phyloP scores from a whole-genome alignment of 1,284 basidiomycete genomes.

The Cutaneotrichosporon cyanovorans region DNA sequence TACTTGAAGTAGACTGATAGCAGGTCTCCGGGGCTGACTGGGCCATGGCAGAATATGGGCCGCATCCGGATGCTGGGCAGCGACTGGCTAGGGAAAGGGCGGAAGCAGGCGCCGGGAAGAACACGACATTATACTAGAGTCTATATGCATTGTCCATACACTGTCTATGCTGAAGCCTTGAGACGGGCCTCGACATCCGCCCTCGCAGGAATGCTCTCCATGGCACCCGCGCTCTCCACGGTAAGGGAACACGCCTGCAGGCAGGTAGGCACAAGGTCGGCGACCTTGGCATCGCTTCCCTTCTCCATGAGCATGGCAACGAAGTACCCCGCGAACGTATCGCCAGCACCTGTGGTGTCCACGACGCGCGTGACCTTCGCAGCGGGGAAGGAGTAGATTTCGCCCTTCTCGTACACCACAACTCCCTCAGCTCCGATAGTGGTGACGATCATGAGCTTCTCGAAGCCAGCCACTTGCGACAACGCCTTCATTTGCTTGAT shows the following conservation, averaged over 20 bases:
- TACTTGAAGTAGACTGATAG: not conserved
- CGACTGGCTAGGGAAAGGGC: constrained; percentile 1
- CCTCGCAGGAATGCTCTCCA: constrained; percentile 18
- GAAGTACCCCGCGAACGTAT: constrained; percentile 46
- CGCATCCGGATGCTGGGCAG: constrained; percentile 22
- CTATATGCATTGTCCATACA: no score
- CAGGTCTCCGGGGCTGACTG: constrained; percentile 32
- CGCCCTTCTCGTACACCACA: constrained; percentile 2
- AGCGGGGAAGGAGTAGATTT: constrained; percentile 6
- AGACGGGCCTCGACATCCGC: constrained; percentile 13
- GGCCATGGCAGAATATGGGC: constrained; percentile 36
- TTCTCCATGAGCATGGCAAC: constrained; percentile 39
- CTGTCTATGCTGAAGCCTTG: not conserved
- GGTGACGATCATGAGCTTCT: constrained; percentile 7
- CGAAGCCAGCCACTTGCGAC: constrained; percentile 2
- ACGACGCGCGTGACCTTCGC: constrained; percentile 9
- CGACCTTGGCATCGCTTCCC: constrained; percentile 9
- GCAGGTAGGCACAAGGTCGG: constrained; percentile 11
- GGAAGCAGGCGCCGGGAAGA: not conserved
- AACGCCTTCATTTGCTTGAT: constrained; percentile 7
- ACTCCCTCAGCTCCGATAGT: constrained; percentile 14
- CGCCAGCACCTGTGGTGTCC: constrained; percentile 47
- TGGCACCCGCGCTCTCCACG: constrained; percentile 15
- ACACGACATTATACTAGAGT: no score
- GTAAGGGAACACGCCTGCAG: constrained; percentile 11